Percentiles rank a stretch among this genome's conserved stretches.
These are phyloP conservation scores for Nitzschia palea DNA, from an alignment of 108 stramenopile species.

Conservation along the genomic window DNA sequence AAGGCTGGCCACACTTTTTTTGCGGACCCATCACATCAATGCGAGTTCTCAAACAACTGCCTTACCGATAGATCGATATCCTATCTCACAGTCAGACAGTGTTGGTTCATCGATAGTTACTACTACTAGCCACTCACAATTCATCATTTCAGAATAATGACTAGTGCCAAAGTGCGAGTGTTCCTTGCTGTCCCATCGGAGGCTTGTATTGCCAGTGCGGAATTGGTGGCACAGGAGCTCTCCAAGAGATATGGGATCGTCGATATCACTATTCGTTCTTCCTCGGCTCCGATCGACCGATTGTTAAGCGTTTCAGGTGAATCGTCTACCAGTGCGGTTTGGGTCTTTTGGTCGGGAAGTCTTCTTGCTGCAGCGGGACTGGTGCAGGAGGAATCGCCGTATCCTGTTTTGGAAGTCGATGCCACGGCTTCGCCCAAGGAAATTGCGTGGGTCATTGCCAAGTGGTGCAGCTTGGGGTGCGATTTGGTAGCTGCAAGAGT, in stretches of 20 bases:
- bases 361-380: slow-evolving; percentile 11
- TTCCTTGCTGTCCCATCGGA: slow-evolving; percentile 33
- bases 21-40: too few species aligned
- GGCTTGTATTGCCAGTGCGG: slow-evolving; percentile 24
- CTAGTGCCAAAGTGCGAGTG: slow-evolving; percentile 15
- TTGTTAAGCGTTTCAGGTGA: slow-evolving; percentile 13
- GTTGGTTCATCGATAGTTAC: too few species aligned
- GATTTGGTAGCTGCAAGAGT: slow-evolving; percentile 18
- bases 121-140: too few species aligned
- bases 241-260: slow-evolving; percentile 21
- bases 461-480: slow-evolving; percentile 39
- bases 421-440: slow-evolving; percentile 19
- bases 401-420: slow-evolving; percentile 28
- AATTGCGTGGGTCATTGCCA: slow-evolving; percentile 44
- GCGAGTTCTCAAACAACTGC: too few species aligned
- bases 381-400: slow-evolving; percentile 37
- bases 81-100: too few species aligned
- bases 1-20: too few species aligned
- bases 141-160: too few species aligned
- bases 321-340: slow-evolving; percentile 8
- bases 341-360: slow-evolving; percentile 35
- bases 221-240: slow-evolving; percentile 27
- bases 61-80: too few species aligned
- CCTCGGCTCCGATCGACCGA: slow-evolving; percentile 36
- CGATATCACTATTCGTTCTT: slow-evolving; percentile 42